These are phyloP conservation scores for Dryadomyces quercus-mongolicae DNA, from an alignment of 2,329 filamentous ascomycete species.

Conservation along the genomic window DNA sequence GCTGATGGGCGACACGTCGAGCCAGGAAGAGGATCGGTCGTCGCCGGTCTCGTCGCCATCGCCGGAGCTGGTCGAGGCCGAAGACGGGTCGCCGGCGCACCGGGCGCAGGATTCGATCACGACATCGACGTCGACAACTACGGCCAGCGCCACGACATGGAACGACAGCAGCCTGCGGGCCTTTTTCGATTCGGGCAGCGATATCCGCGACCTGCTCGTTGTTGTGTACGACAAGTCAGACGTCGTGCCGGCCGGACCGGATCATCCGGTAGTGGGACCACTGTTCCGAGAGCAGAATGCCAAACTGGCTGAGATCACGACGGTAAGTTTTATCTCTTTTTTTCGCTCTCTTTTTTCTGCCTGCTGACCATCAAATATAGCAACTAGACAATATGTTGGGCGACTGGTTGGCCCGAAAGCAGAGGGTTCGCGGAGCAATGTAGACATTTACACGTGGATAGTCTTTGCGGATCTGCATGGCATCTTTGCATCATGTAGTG, in stretches of 20 bases:
- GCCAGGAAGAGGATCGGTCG: conserved; percentile 51
- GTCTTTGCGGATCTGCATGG: too few relatives aligned
- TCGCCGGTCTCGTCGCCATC: conserved; percentile 53
- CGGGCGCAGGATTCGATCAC: conserved; percentile 34
- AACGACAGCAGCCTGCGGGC: conserved; percentile 74
- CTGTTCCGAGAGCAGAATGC: conserved; percentile 83
- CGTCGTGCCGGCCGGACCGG: conserved; percentile 63
- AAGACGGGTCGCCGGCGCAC: conserved; percentile 26
- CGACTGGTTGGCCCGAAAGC: conserved; percentile 64
- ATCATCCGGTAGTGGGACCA: conserved; percentile 71
- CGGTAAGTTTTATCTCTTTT: conserved; percentile 32
- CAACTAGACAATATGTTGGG: conserved; percentile 81
- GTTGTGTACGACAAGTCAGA: conserved; percentile 90
- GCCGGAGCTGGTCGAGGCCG: conserved; percentile 43
- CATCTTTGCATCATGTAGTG: not conserved
- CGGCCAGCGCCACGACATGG: conserved; percentile 48
- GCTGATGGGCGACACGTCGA: conserved; percentile 59
- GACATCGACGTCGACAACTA: conserved; percentile 41
- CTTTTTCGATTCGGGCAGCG: conserved; percentile 82
- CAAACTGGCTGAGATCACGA: conserved; percentile 75
- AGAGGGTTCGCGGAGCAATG: conserved; percentile 42
- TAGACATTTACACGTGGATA: conserved; percentile 12
- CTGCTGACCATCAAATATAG: conserved; percentile 21
- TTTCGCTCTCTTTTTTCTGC: not conserved
- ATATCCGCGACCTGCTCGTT: conserved; percentile 79